phyloP scores from a whole-genome alignment of 345 rosid genomes.

The Abelmoschus esculentus region DNA sequence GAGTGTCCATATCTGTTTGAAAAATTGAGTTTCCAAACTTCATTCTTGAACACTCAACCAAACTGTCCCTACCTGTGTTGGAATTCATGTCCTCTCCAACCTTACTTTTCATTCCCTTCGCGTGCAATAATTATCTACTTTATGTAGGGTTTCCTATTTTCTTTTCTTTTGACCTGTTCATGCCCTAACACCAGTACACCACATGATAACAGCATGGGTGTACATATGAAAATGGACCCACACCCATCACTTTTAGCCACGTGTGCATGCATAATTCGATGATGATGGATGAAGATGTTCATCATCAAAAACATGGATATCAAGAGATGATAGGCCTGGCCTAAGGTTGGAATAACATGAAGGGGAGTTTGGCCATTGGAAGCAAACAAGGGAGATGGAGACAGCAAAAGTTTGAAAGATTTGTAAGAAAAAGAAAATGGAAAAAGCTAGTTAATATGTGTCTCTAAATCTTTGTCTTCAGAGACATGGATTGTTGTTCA shows the following conservation, averaged over 20 bases:
- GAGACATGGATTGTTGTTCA: conserved; percentile 1
- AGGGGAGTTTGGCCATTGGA: conserved; percentile 3
- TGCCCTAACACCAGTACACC: conserved; percentile 13
- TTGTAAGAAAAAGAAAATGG: background rate
- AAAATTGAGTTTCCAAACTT: conserved; percentile 7
- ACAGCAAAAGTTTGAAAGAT: conserved; percentile 8
- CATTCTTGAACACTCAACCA: conserved; percentile 6
- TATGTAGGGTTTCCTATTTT: background rate
- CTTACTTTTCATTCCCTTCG: conserved; percentile 2
- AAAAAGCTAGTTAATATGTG: background rate
- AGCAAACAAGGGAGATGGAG: conserved; percentile 25
- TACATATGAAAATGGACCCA: conserved; percentile 29
- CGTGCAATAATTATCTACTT: conserved; percentile 16
- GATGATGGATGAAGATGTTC: background rate
- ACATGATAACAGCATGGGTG: conserved; percentile 32
- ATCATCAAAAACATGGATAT: no score
- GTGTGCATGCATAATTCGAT: conserved; percentile 8
- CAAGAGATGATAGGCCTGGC: background rate
- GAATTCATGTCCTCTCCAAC: conserved; percentile 21
- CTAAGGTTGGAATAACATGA: background rate
- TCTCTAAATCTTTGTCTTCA: background rate
- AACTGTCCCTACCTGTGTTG: conserved; percentile 24
- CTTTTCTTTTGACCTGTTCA: conserved; percentile 11
- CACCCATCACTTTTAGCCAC: background rate
- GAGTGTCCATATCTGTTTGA: background rate